phyloP scores from a whole-genome alignment of 495 filamentous ascomycete species.

The Echria macrotheca region DNA sequence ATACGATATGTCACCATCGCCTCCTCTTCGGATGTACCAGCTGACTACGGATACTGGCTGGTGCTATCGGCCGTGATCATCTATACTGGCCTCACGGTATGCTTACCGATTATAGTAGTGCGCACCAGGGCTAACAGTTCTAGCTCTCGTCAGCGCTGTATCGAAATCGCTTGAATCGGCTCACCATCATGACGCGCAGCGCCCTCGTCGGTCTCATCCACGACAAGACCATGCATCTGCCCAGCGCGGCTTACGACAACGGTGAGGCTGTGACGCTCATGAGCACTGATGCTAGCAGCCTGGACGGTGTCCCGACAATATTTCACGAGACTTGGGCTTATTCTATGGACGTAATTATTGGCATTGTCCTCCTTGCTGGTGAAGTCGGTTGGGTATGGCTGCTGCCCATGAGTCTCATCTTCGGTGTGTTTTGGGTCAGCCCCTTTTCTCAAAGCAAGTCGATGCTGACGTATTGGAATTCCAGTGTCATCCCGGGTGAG shows the following conservation, averaged over 20 bases:
- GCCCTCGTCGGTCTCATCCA: conserved; percentile 57
- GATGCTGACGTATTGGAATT: too few relatives aligned
- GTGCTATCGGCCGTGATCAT: conserved; percentile 52
- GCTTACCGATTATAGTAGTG: conserved; percentile 10
- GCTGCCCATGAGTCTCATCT: conserved; percentile 51
- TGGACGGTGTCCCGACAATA: conserved; percentile 28
- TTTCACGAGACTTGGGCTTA: conserved; percentile 47
- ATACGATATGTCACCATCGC: conserved; percentile 42
- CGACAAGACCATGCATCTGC: conserved; percentile 42
- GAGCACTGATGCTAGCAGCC: conserved; percentile 40
- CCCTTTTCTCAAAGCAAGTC: too few relatives aligned
- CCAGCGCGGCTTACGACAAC: conserved; percentile 35
- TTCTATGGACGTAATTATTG: conserved; percentile 52
- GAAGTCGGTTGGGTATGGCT: conserved; percentile 53
- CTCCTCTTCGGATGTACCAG: conserved; percentile 14
- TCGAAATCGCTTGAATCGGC: conserved; percentile 51
- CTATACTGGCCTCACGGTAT: conserved; percentile 56
- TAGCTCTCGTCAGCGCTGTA: conserved; percentile 50
- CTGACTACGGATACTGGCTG: conserved; percentile 47
- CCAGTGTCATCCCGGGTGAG: conserved; percentile 40
- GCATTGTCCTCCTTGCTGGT: conserved; percentile 51
- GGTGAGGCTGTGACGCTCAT: conserved; percentile 56
- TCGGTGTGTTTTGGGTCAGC: too few relatives aligned
- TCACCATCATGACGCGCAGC: conserved; percentile 55
- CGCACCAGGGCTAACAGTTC: background rate